A percentile compares a stretch with the other conserved stretches of the same genome.
These are phyloP conservation scores for Rhododendron ferrugineum DNA, from an alignment of 148 eudicot species.

Conservation along the genomic window DNA sequence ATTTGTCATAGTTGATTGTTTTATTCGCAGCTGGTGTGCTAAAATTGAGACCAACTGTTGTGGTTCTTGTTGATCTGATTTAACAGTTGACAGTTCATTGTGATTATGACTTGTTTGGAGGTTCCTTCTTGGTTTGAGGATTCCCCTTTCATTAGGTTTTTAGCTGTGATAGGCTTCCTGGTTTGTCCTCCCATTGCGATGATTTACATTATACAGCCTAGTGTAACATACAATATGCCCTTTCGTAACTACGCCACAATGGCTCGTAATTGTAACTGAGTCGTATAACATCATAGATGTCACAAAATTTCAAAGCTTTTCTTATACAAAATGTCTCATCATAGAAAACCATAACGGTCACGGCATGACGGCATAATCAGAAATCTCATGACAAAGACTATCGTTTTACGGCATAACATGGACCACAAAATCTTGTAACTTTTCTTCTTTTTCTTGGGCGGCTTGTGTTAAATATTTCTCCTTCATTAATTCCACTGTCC, in stretches of 20 bases:
- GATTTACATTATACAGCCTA: background rate
- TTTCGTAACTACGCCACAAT: background rate
- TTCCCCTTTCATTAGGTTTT: background rate
- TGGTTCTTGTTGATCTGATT: background rate
- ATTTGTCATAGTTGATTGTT: background rate
- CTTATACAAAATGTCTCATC: background rate
- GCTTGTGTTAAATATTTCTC: background rate
- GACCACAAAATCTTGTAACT: background rate
- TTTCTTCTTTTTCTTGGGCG: background rate
- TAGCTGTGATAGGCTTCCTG: background rate
- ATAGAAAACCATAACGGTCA: background rate
- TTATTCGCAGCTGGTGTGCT: background rate
- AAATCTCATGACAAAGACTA: background rate
- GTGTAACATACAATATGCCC: background rate
- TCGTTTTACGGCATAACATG: background rate
- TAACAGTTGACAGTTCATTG: background rate
- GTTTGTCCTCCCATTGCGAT: background rate
- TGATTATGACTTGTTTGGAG: slow-evolving; percentile 5
- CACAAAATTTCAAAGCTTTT: background rate
- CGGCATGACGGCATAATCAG: background rate
- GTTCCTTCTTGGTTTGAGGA: background rate
- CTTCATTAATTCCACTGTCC: background rate
- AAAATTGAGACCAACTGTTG: background rate
- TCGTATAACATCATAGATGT: background rate
- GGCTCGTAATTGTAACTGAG: background rate